phyloP scores from a whole-genome alignment of 2,329 filamentous ascomycete species.

The Colletotrichum tabaci region DNA sequence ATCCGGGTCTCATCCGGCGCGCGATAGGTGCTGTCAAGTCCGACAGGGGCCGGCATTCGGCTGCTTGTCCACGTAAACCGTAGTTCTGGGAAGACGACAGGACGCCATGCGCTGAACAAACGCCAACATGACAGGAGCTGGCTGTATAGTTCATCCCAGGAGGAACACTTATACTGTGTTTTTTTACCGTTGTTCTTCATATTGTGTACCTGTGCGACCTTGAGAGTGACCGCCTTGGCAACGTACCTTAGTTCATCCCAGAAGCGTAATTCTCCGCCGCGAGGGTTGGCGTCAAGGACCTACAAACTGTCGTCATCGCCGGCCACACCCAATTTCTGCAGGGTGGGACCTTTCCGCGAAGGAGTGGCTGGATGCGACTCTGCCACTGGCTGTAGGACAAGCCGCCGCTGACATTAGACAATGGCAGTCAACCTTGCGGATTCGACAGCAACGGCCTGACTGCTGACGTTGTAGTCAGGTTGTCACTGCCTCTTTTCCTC shows the following conservation, averaged over 20 bases:
- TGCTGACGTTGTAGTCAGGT: background rate
- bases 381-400: background rate
- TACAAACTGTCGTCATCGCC: conserved; percentile 1
- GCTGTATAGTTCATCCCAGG: background rate
- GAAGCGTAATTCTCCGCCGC: background rate
- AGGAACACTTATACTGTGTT: no score
- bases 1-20: background rate
- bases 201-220: no score
- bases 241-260: background rate
- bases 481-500: background rate
- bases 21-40: background rate
- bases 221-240: no score
- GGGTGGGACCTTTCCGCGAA: background rate
- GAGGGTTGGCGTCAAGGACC: background rate
- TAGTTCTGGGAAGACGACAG: background rate
- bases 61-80: background rate
- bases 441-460: background rate
- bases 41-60: background rate
- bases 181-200: no score
- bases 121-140: background rate
- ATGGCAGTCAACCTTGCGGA: no score
- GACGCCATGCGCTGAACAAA: background rate
- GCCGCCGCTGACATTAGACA: conserved; percentile 15
- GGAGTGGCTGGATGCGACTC: background rate
- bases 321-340: background rate